Evolutionary conservation across 2,329 filamentous ascomycete genomes (phyloP).

Genomic region (Berkeleyomyces basicola): DNA sequence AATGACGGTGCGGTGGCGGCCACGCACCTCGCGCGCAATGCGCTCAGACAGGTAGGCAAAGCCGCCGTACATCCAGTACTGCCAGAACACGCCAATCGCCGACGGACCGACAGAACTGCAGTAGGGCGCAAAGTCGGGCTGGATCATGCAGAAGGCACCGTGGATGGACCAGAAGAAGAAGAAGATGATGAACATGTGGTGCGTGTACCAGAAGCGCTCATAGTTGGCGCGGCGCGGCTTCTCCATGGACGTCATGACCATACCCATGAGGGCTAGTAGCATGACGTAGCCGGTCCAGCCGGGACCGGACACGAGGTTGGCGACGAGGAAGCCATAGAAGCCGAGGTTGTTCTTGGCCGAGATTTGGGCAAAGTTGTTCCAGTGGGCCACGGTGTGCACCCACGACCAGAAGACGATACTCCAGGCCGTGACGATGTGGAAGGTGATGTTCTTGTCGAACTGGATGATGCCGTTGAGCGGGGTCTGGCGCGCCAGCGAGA

Average conservation of each 20-base stretch:
- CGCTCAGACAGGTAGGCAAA: slow-evolving; percentile 68
- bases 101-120: slow-evolving; percentile 50
- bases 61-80: slow-evolving; percentile 77
- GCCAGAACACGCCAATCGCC: slow-evolving; percentile 66
- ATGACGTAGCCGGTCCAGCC: slow-evolving; percentile 81
- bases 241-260: slow-evolving; percentile 62
- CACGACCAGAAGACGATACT: slow-evolving; percentile 79
- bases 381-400: slow-evolving; percentile 73
- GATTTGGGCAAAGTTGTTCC: slow-evolving; percentile 71
- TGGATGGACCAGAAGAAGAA: slow-evolving; percentile 87
- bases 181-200: slow-evolving; percentile 77
- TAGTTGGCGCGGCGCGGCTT: slow-evolving; percentile 67
- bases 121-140: slow-evolving; percentile 64
- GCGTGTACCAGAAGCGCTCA: slow-evolving; percentile 81
- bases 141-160: slow-evolving; percentile 81
- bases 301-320: slow-evolving; percentile 63
- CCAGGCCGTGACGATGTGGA: slow-evolving; percentile 74
- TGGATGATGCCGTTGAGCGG: slow-evolving; percentile 75
- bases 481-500: slow-evolving; percentile 64
- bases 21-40: slow-evolving; percentile 60
- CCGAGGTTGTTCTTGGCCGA: slow-evolving; percentile 60
- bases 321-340: slow-evolving; percentile 59
- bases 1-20: slow-evolving; percentile 69
- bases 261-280: slow-evolving; percentile 61
- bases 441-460: slow-evolving; percentile 79